Conservation (phyloP, 352 stramenopile genomes). For the Globisporangium spinosum region DNA sequence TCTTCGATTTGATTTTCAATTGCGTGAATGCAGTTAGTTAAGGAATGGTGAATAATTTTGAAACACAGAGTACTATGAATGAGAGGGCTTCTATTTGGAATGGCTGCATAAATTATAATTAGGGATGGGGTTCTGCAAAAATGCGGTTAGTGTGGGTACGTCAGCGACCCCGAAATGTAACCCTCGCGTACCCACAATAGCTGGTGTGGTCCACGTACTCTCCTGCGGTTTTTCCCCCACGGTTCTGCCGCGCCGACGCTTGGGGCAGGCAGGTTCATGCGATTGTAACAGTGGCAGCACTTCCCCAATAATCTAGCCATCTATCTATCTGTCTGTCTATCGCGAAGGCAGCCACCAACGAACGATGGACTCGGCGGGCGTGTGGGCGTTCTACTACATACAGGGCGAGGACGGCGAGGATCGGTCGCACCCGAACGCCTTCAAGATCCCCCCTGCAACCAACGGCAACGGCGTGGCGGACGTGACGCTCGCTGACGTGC, state of each 20-base stretch:
- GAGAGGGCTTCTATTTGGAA: conserved; percentile 10
- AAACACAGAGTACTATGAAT: not conserved
- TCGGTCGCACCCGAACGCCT: conserved; percentile 78
- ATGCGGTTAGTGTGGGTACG: not conserved
- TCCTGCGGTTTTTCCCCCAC: not conserved
- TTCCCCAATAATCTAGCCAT: not conserved
- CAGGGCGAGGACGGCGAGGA: conserved; percentile 85
- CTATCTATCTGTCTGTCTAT: not conserved
- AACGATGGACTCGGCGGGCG: conserved; percentile 25
- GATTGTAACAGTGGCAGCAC: not conserved
- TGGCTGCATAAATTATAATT: conserved; percentile 12
- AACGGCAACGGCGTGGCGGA: conserved; percentile 23
- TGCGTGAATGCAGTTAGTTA: not conserved
- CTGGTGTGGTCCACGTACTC: conserved; percentile 1
- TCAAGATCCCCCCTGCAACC: conserved; percentile 40
- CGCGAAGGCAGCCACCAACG: conserved; percentile 3
- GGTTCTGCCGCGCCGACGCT: not conserved
- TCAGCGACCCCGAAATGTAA: not conserved
- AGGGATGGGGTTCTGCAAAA: not conserved
- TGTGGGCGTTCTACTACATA: conserved; percentile 88
- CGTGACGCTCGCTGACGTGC: conserved; percentile 69
- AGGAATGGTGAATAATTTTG: not conserved
- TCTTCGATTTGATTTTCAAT: not conserved
- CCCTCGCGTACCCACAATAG: not conserved
- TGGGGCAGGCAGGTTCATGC: not conserved